phyloP scores from a whole-genome alignment of 768 basidiomycete species.

The Postia placenta region DNA sequence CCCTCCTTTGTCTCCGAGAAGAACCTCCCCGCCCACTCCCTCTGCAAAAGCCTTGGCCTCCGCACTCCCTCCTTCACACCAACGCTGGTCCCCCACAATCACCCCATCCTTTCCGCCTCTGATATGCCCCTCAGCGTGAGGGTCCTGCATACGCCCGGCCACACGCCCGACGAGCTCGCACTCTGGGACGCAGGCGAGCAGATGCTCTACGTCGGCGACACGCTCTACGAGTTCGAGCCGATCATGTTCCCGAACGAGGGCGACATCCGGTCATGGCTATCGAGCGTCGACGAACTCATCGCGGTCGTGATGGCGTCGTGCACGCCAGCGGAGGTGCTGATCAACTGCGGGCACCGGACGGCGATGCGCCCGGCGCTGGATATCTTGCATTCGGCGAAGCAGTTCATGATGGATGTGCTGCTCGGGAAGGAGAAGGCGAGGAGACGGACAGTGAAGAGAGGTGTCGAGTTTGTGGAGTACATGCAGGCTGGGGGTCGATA shows the following conservation, averaged over 20 bases:
- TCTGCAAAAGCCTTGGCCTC: slow-evolving; percentile 37
- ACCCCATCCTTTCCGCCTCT: slow-evolving; percentile 25
- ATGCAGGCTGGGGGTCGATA: slow-evolving; percentile 35
- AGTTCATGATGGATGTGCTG: slow-evolving; percentile 44
- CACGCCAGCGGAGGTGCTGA: slow-evolving; percentile 14
- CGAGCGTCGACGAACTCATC: slow-evolving; percentile 37
- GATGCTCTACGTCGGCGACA: slow-evolving; percentile 55
- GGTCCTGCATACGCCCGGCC: slow-evolving; percentile 51
- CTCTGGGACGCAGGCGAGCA: slow-evolving; percentile 42
- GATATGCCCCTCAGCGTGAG: slow-evolving; percentile 29
- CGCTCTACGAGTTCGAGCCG: slow-evolving; percentile 46
- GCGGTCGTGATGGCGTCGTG: slow-evolving; percentile 27
- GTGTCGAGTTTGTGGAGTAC: slow-evolving; percentile 38
- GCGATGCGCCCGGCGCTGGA: slow-evolving; percentile 38
- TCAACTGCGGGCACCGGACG: slow-evolving; percentile 48
- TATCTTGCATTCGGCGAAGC: slow-evolving; percentile 34
- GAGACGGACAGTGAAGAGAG: slow-evolving; percentile 26
- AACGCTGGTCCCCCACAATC: slow-evolving; percentile 37
- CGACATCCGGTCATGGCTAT: slow-evolving; percentile 45
- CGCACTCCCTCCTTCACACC: slow-evolving; percentile 40
- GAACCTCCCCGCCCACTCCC: slow-evolving; percentile 39
- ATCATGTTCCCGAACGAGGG: slow-evolving; percentile 53
- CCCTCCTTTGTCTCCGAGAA: slow-evolving; percentile 37
- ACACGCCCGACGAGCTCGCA: slow-evolving; percentile 54
- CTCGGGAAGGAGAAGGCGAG: slow-evolving; percentile 32